Base-by-base conservation (phyloP, 331 rosid species). In the Quercus tomentella region DNA sequence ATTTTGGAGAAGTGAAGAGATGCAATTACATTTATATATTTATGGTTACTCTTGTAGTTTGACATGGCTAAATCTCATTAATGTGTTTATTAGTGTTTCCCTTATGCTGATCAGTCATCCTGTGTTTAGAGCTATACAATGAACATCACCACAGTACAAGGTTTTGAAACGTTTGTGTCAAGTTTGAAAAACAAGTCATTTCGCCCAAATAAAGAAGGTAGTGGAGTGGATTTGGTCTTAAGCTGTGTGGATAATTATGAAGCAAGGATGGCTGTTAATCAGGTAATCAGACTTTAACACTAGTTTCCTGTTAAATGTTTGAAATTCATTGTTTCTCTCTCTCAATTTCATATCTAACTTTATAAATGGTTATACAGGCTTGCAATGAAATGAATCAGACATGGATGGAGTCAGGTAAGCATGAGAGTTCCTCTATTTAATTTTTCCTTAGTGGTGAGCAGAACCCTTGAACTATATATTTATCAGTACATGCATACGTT, bases 221-320 rank as follows among this genome's bases (percentile, higher is more conserved):
- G 86, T 56, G 99, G 98, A 43, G 93, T 91, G 74, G 99, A 96
- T 85, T 92, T 96, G 81, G 98, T 96, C 41, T 82, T 96, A 85
- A 96, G 99, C 84, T 96, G 99, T 57, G 99, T 96, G 55, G 99
- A 96, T 87, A 96, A 96, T 81, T 96, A 96, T 80, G 99, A 96
- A 93, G 99, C 99, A 73, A 88, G 99, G 87, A 96, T 96, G 99
- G 98, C 94, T 80, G 97, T 96, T 83, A 96, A 96, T 83, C 99
- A 96, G 98, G 98, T 91, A 86, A 56, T 57, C 45, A 67, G 49
- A 58, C 49, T 71, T 62, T 58, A 57, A 65, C 43, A 43, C 21
- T 28, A 37, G 8, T 56, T 52, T 63, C 70, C 66, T 11, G 18
- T 62, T 21, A 23, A 23, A 35, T 51, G 66, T 54, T 20, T 55